phyloP scores from a whole-genome alignment of 257 asterid genomes.

The Leonotis leonurus region DNA sequence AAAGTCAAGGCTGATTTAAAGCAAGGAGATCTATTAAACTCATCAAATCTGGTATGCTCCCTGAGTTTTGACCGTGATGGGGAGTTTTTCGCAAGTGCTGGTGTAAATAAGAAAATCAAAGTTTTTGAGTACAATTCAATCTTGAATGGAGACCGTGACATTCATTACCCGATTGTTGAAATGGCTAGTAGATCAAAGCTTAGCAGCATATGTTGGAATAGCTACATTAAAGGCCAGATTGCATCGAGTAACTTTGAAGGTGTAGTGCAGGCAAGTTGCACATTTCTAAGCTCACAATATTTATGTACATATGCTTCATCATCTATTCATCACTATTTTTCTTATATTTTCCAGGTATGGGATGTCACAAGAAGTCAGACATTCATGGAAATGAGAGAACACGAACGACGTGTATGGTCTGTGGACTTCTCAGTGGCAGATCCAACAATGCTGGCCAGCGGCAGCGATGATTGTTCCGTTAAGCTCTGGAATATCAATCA shows the following conservation, averaged over 20 bases:
- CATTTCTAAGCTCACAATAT: not conserved
- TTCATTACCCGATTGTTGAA: constrained; percentile 95
- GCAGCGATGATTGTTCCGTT: constrained; percentile 95
- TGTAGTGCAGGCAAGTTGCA: constrained; percentile 71
- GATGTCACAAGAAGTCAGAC: constrained; percentile 81
- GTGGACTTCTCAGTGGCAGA: constrained; percentile 89
- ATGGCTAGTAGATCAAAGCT: constrained; percentile 86
- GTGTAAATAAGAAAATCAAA: constrained; percentile 96
- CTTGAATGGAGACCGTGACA: constrained; percentile 66
- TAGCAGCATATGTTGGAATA: constrained; percentile 96
- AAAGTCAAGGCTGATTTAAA: constrained; percentile 83
- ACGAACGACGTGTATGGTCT: constrained; percentile 93
- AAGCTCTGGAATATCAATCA: constrained; percentile 99
- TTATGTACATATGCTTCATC: not conserved
- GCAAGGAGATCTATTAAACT: constrained; percentile 90
- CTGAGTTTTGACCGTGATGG: constrained; percentile 95
- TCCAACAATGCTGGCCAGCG: constrained; percentile 95
- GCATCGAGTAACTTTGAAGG: constrained; percentile 99
- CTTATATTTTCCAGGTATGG: constrained; percentile 61
- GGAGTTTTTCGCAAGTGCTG: constrained; percentile 95
- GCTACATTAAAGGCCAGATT: constrained; percentile 88
- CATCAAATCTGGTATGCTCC: constrained; percentile 89
- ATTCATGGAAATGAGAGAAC: constrained; percentile 95
- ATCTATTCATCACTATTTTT: not conserved
- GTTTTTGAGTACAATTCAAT: constrained; percentile 78